Evolutionary conservation across 768 basidiomycete species (phyloP).

Genomic region (Boletus barrowsii): DNA sequence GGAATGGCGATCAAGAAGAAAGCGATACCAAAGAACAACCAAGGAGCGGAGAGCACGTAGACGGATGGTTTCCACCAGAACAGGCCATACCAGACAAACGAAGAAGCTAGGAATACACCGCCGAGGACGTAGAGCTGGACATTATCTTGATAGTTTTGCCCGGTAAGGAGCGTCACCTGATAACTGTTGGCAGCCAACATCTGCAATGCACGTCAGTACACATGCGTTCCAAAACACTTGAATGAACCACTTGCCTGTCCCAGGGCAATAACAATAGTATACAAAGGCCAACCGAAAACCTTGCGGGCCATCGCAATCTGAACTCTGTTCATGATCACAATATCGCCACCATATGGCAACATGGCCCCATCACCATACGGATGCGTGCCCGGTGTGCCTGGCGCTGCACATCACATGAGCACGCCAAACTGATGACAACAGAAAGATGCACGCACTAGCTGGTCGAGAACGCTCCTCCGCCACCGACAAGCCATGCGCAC

Average conservation of each 20-base stretch:
- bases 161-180: constrained; percentile 88
- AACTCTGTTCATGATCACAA: constrained; percentile 74
- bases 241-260: constrained; percentile 57
- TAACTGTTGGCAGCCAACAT: constrained; percentile 92
- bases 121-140: constrained; percentile 90
- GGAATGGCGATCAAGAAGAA: constrained; percentile 92
- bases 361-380: constrained; percentile 45
- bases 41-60: constrained; percentile 81
- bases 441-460: constrained; percentile 51
- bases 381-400: constrained; percentile 49
- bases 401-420: constrained; percentile 24
- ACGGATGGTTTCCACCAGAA: constrained; percentile 88
- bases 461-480: constrained; percentile 68
- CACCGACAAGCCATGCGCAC: constrained; percentile 46
- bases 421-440: constrained; percentile 10
- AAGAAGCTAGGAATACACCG: constrained; percentile 80
- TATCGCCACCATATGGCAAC: constrained; percentile 52
- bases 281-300: constrained; percentile 84
- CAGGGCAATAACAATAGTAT: constrained; percentile 82
- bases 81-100: constrained; percentile 84
- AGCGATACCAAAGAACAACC: constrained; percentile 87
- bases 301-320: constrained; percentile 84
- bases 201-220: constrained; percentile 30
- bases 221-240: background rate
- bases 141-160: constrained; percentile 78